phyloP scores from a whole-genome alignment of 495 filamentous ascomycete species.

The Aspergillus wentii region DNA sequence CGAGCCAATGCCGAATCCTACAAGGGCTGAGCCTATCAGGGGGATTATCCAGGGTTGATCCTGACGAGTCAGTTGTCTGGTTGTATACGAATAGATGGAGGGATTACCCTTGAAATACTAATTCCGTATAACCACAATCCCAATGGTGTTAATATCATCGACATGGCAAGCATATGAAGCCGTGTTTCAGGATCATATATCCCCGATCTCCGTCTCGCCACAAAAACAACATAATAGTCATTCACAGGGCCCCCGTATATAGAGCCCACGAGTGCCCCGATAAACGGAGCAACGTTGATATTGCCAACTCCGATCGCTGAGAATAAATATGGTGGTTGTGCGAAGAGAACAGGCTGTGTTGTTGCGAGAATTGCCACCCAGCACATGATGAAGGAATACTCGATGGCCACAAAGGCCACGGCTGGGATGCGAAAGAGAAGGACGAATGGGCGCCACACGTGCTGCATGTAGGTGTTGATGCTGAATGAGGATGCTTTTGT shows the following conservation, averaged over 20 bases:
- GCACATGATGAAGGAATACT: constrained; percentile 23
- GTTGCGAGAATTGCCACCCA: constrained; percentile 22
- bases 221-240: constrained; percentile 23
- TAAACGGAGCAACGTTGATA: constrained; percentile 26
- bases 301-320: constrained; percentile 24
- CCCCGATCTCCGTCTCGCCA: constrained; percentile 21
- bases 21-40: constrained; percentile 12
- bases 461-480: constrained; percentile 5
- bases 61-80: neutral
- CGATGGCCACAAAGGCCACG: constrained; percentile 23
- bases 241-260: constrained; percentile 22
- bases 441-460: constrained; percentile 13
- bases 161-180: constrained; percentile 11
- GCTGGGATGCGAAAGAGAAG: constrained; percentile 19
- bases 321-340: constrained; percentile 26
- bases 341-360: constrained; percentile 19
- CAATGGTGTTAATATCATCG: constrained; percentile 11
- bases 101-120: constrained; percentile 12
- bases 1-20: constrained; percentile 10
- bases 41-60: constrained; percentile 13
- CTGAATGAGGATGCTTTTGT: neutral
- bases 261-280: constrained; percentile 24
- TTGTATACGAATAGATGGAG: neutral
- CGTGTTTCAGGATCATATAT: constrained; percentile 27
- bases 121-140: constrained; percentile 22